Evolutionary conservation across 2,329 filamentous ascomycete genomes (phyloP).

Genomic region (Colletotrichum kahawae): DNA sequence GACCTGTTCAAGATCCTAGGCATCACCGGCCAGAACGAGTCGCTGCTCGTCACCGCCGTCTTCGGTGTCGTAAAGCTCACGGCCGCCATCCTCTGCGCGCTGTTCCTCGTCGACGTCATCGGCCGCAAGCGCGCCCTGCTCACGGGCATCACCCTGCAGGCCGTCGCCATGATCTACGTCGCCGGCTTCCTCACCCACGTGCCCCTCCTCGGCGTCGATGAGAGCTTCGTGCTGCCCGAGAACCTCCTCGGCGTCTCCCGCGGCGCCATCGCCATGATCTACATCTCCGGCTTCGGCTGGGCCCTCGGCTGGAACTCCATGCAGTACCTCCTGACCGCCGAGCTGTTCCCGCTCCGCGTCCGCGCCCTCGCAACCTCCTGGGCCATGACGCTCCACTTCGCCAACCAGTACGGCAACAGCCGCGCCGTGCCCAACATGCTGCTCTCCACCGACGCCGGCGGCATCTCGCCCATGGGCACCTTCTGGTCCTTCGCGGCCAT

Average conservation of each 20-base stretch:
- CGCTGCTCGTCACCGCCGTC: slow-evolving; percentile 74
- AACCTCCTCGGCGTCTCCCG: slow-evolving; percentile 62
- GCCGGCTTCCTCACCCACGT: slow-evolving; percentile 67
- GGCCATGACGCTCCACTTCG: slow-evolving; percentile 81
- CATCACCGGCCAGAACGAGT: slow-evolving; percentile 69
- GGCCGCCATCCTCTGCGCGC: slow-evolving; percentile 70
- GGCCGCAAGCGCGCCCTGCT: slow-evolving; percentile 74
- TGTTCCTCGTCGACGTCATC: slow-evolving; percentile 81
- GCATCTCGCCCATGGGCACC: slow-evolving; percentile 66
- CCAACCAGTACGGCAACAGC: slow-evolving; percentile 78
- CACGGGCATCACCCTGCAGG: slow-evolving; percentile 64
- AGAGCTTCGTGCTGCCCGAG: slow-evolving; percentile 50
- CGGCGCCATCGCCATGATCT: slow-evolving; percentile 77
- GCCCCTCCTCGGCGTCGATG: slow-evolving; percentile 58
- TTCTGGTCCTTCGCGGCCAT: slow-evolving; percentile 79
- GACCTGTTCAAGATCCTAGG: slow-evolving; percentile 77
- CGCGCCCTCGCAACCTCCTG: slow-evolving; percentile 73
- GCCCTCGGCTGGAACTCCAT: slow-evolving; percentile 77
- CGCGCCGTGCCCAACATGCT: slow-evolving; percentile 80
- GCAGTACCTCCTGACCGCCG: slow-evolving; percentile 80
- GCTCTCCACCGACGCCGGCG: slow-evolving; percentile 49
- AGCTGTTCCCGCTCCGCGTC: slow-evolving; percentile 78
- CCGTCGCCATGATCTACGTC: slow-evolving; percentile 66
- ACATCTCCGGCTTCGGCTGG: slow-evolving; percentile 72
- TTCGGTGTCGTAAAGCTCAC: slow-evolving; percentile 78